Evolutionary conservation across 345 rosid species (phyloP).

Genomic region (Eucalyptus regnans): DNA sequence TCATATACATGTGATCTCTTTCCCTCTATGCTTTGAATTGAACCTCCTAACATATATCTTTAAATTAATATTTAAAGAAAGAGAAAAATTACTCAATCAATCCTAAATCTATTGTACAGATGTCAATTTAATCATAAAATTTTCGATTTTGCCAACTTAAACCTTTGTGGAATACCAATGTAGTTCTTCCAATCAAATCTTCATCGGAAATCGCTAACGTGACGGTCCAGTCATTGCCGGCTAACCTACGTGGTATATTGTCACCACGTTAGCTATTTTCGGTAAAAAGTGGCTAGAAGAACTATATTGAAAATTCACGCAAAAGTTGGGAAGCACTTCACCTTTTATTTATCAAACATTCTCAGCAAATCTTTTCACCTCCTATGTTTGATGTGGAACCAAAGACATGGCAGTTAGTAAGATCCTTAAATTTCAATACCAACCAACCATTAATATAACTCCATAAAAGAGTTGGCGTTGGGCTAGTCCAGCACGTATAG

Average conservation of each 20-base stretch:
- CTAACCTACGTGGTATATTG: not conserved
- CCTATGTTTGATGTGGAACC: not conserved
- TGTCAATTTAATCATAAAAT: not conserved
- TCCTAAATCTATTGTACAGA: not conserved
- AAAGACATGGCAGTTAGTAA: not conserved
- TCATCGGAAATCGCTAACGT: fast-evolving
- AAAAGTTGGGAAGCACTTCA: not conserved
- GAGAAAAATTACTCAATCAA: not conserved
- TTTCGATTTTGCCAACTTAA: fast-evolving
- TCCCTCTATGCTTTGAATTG: not conserved
- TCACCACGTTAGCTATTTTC: not conserved
- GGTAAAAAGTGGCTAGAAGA: not conserved
- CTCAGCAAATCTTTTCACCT: not conserved
- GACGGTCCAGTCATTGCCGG: fast-evolving
- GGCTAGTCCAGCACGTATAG: too few relatives aligned
- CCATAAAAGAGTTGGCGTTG: not conserved
- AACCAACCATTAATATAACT: not conserved
- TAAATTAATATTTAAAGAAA: not conserved
- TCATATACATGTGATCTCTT: not conserved
- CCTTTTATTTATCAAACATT: not conserved
- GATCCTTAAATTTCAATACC: not conserved
- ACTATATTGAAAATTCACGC: not conserved
- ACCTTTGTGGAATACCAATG: not conserved
- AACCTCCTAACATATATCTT: not conserved
- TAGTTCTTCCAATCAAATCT: not conserved